Percentiles rank a stretch among this genome's conserved stretches.
phyloP scores from a whole-genome alignment of 176 grass and related monocot genomes.

The Musa schizocarpa region DNA sequence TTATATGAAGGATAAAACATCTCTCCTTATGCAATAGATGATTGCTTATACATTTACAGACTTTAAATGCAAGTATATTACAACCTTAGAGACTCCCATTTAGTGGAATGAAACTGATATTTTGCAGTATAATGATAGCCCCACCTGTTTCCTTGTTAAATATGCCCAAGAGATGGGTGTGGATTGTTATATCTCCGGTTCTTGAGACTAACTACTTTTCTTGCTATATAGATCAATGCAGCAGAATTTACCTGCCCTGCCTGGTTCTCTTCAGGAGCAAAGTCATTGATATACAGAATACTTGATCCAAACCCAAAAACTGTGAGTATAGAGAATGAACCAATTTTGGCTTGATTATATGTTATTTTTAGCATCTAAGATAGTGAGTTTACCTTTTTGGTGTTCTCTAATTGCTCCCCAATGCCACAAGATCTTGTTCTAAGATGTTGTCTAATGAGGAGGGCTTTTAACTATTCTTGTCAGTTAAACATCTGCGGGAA shows the following conservation, averaged over 20 bases:
- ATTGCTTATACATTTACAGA: background rate
- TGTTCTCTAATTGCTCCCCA: too few species aligned
- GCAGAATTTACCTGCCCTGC: conserved; percentile 69
- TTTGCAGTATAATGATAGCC: too few species aligned
- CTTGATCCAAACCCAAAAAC: conserved; percentile 79
- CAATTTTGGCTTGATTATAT: conserved; percentile 14
- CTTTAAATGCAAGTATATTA: background rate
- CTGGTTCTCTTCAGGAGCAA: conserved; percentile 74
- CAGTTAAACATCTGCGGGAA: too few species aligned
- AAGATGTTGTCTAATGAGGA: too few species aligned
- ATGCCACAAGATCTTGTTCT: too few species aligned
- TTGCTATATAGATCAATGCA: conserved; percentile 58
- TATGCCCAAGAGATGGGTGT: background rate
- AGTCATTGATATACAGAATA: conserved; percentile 58
- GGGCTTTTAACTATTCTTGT: too few species aligned
- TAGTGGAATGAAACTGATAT: too few species aligned
- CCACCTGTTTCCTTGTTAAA: too few species aligned
- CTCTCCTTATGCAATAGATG: too few species aligned
- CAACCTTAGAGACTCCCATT: too few species aligned
- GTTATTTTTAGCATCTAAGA: conserved; percentile 18
- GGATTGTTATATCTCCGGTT: background rate
- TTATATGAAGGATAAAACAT: too few species aligned
- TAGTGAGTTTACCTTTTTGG: background rate
- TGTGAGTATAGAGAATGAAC: conserved; percentile 38
- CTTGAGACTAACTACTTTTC: background rate